These are phyloP conservation scores for Fusarium caatingaense DNA, from an alignment of 2,329 filamentous ascomycete species.

Conservation along the genomic window DNA sequence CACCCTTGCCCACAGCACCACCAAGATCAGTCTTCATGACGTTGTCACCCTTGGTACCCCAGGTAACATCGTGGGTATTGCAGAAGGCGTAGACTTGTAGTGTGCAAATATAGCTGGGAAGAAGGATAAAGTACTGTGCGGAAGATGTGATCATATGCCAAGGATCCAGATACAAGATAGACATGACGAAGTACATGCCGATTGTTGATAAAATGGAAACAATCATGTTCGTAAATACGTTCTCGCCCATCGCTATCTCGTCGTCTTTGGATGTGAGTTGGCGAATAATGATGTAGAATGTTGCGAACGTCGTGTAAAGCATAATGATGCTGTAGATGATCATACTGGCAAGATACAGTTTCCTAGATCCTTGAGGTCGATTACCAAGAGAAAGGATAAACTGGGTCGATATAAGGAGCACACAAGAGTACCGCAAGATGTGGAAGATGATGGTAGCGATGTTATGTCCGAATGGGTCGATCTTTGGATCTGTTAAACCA, in stretches of 20 bases:
- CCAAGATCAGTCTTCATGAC: conserved; percentile 93
- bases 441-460: conserved; percentile 88
- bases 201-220: conserved; percentile 89
- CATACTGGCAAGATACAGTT: conserved; percentile 89
- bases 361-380: conserved; percentile 92
- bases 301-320: conserved; percentile 92
- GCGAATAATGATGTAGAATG: conserved; percentile 87
- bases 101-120: conserved; percentile 95
- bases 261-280: conserved; percentile 69
- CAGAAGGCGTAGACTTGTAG: conserved; percentile 97
- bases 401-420: conserved; percentile 90
- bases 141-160: conserved; percentile 99
- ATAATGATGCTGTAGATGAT: conserved; percentile 94
- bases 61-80: conserved; percentile 48
- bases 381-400: conserved; percentile 98
- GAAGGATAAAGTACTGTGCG: conserved; percentile 89
- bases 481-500: conserved; percentile 78
- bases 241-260: conserved; percentile 76
- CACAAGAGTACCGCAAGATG: conserved; percentile 84
- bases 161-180: conserved; percentile 94
- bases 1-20: conserved; percentile 80
- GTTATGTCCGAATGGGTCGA: conserved; percentile 92
- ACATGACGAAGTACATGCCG: conserved; percentile 96
- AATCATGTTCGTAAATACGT: conserved; percentile 94
- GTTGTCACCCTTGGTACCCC: conserved; percentile 92